phyloP scores from a whole-genome alignment of 1,284 basidiomycete species.

The Cystobasidium sp. region DNA sequence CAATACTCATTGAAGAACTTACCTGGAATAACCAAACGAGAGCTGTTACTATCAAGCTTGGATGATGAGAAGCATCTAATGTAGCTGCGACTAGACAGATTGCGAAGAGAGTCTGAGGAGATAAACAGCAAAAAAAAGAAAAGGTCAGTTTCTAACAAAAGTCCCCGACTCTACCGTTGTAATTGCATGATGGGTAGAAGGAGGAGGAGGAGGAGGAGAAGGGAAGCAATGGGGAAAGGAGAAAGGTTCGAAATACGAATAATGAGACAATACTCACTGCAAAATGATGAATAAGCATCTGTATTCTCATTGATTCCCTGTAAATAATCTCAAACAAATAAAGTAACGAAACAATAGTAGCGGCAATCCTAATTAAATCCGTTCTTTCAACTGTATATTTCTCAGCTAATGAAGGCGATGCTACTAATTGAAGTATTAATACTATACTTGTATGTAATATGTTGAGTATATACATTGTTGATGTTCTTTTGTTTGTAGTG shows the following conservation, averaged over 20 bases:
- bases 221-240: too few species aligned
- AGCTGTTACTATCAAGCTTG: constrained; percentile 15
- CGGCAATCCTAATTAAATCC: background rate
- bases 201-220: too few species aligned
- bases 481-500: background rate
- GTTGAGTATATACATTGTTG: constrained; percentile 17
- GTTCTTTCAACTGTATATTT: constrained; percentile 2
- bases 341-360: background rate
- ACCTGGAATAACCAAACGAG: constrained; percentile 22
- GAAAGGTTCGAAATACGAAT: too few species aligned
- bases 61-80: background rate
- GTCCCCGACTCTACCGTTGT: too few species aligned
- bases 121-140: background rate
- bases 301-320: constrained; percentile 4
- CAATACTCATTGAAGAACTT: background rate
- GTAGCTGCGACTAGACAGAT: background rate
- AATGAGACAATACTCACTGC: too few species aligned
- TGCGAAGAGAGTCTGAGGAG: background rate
- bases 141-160: too few species aligned
- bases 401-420: constrained; percentile 9
- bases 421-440: constrained; percentile 7
- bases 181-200: too few species aligned
- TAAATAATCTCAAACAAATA: constrained; percentile 27
- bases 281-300: constrained; percentile 27
- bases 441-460: constrained; percentile 20